Percentiles rank a stretch among this genome's conserved stretches.
Conservation (phyloP, 306 rosid species). For the Coriaria nepalensis region DNA sequence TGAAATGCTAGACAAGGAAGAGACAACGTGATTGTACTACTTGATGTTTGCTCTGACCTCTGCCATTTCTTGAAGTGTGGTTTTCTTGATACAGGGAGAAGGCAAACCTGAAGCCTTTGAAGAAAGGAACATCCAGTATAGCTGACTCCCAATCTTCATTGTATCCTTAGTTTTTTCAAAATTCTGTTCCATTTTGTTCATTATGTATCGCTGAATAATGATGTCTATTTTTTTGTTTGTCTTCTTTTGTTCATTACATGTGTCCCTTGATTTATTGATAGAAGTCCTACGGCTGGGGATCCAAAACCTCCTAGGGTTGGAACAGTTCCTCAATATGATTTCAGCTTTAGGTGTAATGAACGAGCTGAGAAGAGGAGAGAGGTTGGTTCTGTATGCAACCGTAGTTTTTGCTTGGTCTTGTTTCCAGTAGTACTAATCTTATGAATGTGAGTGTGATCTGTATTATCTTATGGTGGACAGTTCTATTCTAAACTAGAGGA, state of each 20-base stretch:
- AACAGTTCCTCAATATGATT: constrained; percentile 75
- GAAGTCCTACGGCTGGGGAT: constrained; percentile 61
- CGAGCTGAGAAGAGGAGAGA: constrained; percentile 91
- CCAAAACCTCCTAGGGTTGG: constrained; percentile 44
- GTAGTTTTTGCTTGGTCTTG: constrained; percentile 6
- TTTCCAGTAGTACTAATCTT: constrained; percentile 8
- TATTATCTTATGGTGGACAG: constrained; percentile 36
- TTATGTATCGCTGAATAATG: not conserved
- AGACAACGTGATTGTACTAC: not conserved
- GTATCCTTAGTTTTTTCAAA: constrained; percentile 52
- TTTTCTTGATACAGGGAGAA: constrained; percentile 49
- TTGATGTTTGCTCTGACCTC: constrained; percentile 11
- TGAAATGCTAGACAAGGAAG: not conserved
- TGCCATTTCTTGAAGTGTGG: constrained; percentile 13
- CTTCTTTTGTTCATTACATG: not conserved
- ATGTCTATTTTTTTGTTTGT: not conserved
- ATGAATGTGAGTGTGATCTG: constrained; percentile 5
- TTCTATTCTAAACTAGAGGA: constrained; percentile 93
- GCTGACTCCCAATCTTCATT: constrained; percentile 40
- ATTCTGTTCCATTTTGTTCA: not conserved
- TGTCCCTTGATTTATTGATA: constrained; percentile 31
- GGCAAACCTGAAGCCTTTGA: constrained; percentile 26
- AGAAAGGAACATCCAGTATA: constrained; percentile 31
- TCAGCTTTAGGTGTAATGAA: constrained; percentile 88
- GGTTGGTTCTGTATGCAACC: constrained; percentile 28